Evolutionary conservation across 1,284 basidiomycete species (phyloP), one percentile per base, ranked within the genome.

Genomic region (Trametes polyzona): DNA sequence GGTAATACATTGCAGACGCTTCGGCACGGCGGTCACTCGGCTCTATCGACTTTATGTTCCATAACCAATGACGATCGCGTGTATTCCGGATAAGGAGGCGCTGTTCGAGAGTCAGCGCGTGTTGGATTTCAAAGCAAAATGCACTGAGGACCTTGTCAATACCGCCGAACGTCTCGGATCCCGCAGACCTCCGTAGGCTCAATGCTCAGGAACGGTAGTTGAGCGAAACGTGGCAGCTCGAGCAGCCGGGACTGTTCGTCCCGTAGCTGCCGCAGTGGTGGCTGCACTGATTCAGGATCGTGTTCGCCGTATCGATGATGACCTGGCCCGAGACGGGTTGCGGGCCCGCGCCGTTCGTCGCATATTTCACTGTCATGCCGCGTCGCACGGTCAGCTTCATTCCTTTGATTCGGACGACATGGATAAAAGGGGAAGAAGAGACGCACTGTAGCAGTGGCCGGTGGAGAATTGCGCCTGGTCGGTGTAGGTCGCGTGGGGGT

Each of bases 291-390:
- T 33, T 11, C 10, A 47, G 30, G 29, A 47, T 47, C 17, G 44
- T 33, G 44, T 33, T 32, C 17, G 44, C 44, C 16, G 44, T 33
- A 19, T 47, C 44, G 21, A 47, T 47, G 30, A 47, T 47, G 3
- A 12, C 14, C 19, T 32, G 30, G 44, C 44, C 44, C 29, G 44
- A 47, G 17, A 47, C 44, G 3, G 29, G 7, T 19, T 47, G 44
- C 14, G n/a, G 7, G 9, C 44, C 44, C 4, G 29, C 44, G 19
- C 44, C 44, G 44, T 47, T 47, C 1, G 44, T 47, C 17, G 44
- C 44, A 16, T 47, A 47, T 17, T 33, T 47, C 44, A 47, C 44
- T 47, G 19, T n/a, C n/a, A n/a, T n/a, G n/a, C n/a, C n/a, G n/a
- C n/a, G n/a, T n/a, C 14, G 26, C 10, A 14, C 21, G 19, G n/a